Conservation (phyloP, 2,329 filamentous ascomycete genomes). For the Penicillium sp. region DNA sequence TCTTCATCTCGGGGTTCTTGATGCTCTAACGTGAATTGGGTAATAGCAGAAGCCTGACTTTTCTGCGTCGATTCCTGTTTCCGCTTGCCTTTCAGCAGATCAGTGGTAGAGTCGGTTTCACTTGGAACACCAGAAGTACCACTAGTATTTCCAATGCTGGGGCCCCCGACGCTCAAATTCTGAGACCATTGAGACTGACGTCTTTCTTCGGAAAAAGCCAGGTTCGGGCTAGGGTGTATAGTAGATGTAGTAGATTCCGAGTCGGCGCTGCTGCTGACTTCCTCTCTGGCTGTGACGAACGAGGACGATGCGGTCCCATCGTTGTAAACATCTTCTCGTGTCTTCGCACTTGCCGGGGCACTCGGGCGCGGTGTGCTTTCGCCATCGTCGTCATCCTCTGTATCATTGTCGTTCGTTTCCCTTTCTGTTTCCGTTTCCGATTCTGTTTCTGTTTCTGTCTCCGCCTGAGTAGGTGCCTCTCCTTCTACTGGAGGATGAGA, state of each 20-base stretch:
- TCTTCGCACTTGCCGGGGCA: slow-evolving; percentile 4
- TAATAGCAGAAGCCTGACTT: slow-evolving; percentile 15
- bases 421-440: neutral
- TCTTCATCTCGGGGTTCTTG: slow-evolving; percentile 37
- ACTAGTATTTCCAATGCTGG: slow-evolving; percentile 19
- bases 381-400: neutral
- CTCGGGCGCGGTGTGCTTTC: slow-evolving; percentile 18
- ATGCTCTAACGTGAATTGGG: slow-evolving; percentile 27
- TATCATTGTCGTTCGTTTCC: neutral
- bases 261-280: slow-evolving; percentile 14
- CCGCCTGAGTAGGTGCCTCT: slow-evolving; percentile 3
- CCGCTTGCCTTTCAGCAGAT: slow-evolving; percentile 29
- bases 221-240: slow-evolving; percentile 3
- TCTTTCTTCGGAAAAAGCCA: slow-evolving; percentile 2
- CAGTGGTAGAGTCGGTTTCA: slow-evolving; percentile 35
- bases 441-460: slow-evolving; percentile 1
- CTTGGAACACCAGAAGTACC: slow-evolving; percentile 26
- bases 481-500: slow-evolving; percentile 23
- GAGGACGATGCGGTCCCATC: slow-evolving; percentile 24
- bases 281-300: slow-evolving; percentile 35
- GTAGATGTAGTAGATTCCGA: slow-evolving; percentile 15
- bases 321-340: slow-evolving; percentile 9
- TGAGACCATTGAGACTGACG: slow-evolving; percentile 11
- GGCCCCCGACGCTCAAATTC: slow-evolving; percentile 17
- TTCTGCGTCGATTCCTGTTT: slow-evolving; percentile 21